phyloP scores from a whole-genome alignment of 192 early-diverging fungal species.

The Linderina pennispora region DNA sequence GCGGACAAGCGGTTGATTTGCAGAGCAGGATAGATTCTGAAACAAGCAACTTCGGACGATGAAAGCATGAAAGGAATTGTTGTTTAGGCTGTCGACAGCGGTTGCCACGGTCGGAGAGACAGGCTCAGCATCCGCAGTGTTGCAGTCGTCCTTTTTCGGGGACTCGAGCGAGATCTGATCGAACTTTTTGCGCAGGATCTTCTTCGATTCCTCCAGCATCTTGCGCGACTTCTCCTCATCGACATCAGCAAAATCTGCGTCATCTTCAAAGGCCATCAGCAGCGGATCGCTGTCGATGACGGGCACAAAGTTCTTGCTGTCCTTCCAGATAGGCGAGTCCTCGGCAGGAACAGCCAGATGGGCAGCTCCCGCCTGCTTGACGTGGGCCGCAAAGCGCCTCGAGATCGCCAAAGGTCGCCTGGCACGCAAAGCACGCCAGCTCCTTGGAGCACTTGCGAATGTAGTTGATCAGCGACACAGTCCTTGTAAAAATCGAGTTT shows the following conservation, averaged over 20 bases:
- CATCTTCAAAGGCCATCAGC: conserved; percentile 63
- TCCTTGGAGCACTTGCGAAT: conserved; percentile 64
- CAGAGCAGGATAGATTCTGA: too few relatives aligned
- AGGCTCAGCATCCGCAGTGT: too few relatives aligned
- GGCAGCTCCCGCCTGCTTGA: conserved; percentile 51
- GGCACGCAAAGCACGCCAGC: conserved; percentile 68
- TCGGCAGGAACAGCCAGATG: conserved; percentile 47
- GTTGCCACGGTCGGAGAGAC: too few relatives aligned
- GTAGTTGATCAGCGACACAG: conserved; percentile 80
- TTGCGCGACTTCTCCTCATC: conserved; percentile 29
- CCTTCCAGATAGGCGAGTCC: conserved; percentile 61
- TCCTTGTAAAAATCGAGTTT: conserved; percentile 79
- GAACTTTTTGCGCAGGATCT: conserved; percentile 24
- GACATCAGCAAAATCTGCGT: conserved; percentile 45
- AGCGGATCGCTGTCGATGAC: conserved; percentile 84
- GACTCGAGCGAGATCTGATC: conserved; percentile 12
- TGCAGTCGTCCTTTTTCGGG: background rate
- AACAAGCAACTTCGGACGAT: too few relatives aligned
- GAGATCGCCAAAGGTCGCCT: conserved; percentile 37
- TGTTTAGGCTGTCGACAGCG: too few relatives aligned
- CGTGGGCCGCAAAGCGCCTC: conserved; percentile 56
- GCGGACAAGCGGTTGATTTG: too few relatives aligned
- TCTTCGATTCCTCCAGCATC: conserved; percentile 31
- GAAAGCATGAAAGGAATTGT: too few relatives aligned
- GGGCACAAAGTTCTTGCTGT: conserved; percentile 69